These are phyloP conservation scores for Sclerotiophoma versabilis DNA, from an alignment of 2,329 filamentous ascomycete genomes.

Conservation along the genomic window DNA sequence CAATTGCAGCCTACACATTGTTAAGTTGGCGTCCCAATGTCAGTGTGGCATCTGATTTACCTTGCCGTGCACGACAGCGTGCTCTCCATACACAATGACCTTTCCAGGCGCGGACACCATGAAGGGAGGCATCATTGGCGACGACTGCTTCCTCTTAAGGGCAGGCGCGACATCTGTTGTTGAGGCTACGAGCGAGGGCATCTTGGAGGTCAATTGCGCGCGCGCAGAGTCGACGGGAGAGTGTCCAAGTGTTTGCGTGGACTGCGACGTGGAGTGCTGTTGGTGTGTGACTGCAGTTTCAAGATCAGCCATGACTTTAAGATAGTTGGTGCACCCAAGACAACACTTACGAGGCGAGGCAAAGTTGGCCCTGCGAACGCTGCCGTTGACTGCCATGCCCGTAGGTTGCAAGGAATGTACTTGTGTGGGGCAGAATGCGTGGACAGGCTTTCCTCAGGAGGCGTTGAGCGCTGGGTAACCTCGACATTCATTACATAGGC, in stretches of 20 bases:
- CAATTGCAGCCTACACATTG: conserved; percentile 77
- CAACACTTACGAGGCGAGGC: conserved; percentile 31
- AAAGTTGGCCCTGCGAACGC: conserved; percentile 31
- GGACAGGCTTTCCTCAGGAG: conserved; percentile 14
- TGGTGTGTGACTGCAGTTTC: conserved; percentile 27
- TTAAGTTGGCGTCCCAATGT: conserved; percentile 21
- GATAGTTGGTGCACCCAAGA: neutral
- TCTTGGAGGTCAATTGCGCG: conserved; percentile 33
- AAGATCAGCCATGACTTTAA: conserved; percentile 21
- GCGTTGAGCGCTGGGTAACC: conserved; percentile 12
- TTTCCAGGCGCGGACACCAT: conserved; percentile 99
- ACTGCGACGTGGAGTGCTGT: conserved; percentile 33
- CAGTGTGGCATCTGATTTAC: conserved; percentile 53
- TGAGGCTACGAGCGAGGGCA: conserved; percentile 24
- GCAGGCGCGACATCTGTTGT: conserved; percentile 23
- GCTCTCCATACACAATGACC: conserved; percentile 97
- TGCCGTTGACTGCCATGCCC: conserved; percentile 37
- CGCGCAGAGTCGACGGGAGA: conserved; percentile 41
- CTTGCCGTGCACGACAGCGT: conserved; percentile 97
- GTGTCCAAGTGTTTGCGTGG: conserved; percentile 36
- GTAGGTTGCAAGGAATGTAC: neutral
- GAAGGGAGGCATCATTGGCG: conserved; percentile 81
- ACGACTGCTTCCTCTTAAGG: conserved; percentile 50
- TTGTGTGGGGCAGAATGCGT: neutral
- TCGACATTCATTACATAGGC: conserved; percentile 13